phyloP scores from a whole-genome alignment of 139 green algal species.

The Chlorella sp. region DNA sequence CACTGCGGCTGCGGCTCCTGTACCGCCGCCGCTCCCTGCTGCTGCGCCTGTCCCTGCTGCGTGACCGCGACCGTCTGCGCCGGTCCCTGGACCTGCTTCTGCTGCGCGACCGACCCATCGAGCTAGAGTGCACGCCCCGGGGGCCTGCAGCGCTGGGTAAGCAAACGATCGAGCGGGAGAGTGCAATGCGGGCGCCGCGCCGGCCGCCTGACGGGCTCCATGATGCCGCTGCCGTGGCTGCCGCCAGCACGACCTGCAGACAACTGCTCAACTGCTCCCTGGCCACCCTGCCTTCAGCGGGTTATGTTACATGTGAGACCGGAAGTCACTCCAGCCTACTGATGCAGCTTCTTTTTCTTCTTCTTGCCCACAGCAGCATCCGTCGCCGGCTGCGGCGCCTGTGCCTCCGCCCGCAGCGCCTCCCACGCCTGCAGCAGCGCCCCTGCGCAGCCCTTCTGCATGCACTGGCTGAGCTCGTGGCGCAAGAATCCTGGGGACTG shows the following conservation, averaged over 20 bases:
- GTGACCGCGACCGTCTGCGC: background rate
- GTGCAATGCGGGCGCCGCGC: too few relatives aligned
- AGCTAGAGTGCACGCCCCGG: too few relatives aligned
- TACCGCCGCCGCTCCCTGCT: background rate
- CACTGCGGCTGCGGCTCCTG: constrained; percentile 14
- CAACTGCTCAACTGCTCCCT: too few relatives aligned
- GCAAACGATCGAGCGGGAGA: too few relatives aligned
- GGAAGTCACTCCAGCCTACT: background rate
- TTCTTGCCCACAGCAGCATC: background rate
- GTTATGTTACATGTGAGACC: background rate
- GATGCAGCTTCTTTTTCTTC: background rate
- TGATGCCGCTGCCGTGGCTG: too few relatives aligned
- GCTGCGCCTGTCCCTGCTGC: background rate
- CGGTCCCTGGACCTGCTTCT: constrained; percentile 11
- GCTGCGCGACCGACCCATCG: background rate
- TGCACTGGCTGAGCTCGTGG: constrained; percentile 67
- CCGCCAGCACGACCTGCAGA: too few relatives aligned
- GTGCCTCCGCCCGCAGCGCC: constrained; percentile 28
- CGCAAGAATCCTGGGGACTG: constrained; percentile 56
- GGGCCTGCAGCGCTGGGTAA: too few relatives aligned
- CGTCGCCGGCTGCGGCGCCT: background rate
- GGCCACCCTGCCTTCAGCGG: background rate
- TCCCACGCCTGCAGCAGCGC: constrained; percentile 65
- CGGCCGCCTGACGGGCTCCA: too few relatives aligned
- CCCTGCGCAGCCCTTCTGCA: constrained; percentile 47